Conservation (phyloP, 768 basidiomycete genomes). For the Suillus paluster region DNA sequence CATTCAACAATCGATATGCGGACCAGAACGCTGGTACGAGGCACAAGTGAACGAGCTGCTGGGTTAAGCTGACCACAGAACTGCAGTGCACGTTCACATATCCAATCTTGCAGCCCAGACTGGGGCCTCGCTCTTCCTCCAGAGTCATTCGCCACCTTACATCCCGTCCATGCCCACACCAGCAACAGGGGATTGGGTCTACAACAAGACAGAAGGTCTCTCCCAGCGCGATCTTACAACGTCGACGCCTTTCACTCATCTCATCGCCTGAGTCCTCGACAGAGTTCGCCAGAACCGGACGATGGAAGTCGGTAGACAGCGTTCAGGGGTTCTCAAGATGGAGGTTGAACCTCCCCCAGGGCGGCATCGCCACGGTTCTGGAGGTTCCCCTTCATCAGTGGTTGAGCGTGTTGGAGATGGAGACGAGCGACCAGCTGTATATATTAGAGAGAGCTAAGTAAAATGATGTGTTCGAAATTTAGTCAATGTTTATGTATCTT, state of each 20-base stretch:
- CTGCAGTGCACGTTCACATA: conserved; percentile 71
- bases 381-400: conserved; percentile 29
- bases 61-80: conserved; percentile 9
- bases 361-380: conserved; percentile 18
- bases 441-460: conserved; percentile 44
- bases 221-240: conserved; percentile 44
- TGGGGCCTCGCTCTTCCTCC: conserved; percentile 88
- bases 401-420: conserved; percentile 39
- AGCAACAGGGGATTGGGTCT: conserved; percentile 53
- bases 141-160: conserved; percentile 64
- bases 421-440: conserved; percentile 49
- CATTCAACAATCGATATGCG: conserved; percentile 59
- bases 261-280: conserved; percentile 56
- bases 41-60: background rate
- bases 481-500: background rate
- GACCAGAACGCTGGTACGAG: conserved; percentile 15
- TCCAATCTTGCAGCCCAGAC: conserved; percentile 88
- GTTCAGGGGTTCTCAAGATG: conserved; percentile 53
- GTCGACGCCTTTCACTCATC: conserved; percentile 56
- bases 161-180: conserved; percentile 21
- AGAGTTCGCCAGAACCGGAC: conserved; percentile 18
- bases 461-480: background rate
- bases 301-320: conserved; percentile 49
- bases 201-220: conserved; percentile 83
- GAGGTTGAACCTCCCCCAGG: conserved; percentile 32